Conservation (phyloP, 2,329 filamentous ascomycete species). For the Drechslerella dactyloides region DNA sequence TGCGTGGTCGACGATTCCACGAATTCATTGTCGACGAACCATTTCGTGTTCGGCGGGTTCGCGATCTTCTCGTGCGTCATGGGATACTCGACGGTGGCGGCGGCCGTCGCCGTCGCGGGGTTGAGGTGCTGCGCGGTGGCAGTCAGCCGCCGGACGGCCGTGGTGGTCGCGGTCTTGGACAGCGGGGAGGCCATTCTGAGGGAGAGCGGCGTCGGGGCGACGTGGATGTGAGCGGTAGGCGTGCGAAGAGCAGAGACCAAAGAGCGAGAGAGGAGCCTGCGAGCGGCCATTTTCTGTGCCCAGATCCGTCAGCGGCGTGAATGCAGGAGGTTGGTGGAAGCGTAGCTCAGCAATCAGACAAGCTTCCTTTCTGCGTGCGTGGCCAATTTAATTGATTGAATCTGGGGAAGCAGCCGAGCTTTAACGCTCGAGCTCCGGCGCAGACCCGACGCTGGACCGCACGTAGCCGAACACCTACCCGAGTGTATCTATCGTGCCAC, state of each 20-base stretch:
- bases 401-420: constrained; percentile 35
- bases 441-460: constrained; percentile 32
- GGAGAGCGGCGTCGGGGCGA: constrained; percentile 14
- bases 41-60: constrained; percentile 73
- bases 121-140: constrained; percentile 66
- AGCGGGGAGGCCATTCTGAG: constrained; percentile 39
- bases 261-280: constrained; percentile 51
- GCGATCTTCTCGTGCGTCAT: constrained; percentile 74
- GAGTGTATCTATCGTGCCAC: too few relatives aligned
- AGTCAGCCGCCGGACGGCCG: constrained; percentile 65
- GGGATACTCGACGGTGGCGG: constrained; percentile 67
- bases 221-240: constrained; percentile 17
- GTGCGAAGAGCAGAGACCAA: constrained; percentile 48
- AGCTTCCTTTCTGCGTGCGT: not conserved
- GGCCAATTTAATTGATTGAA: not conserved
- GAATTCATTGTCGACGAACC: constrained; percentile 83
- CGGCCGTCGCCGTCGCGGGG: constrained; percentile 60
- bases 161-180: constrained; percentile 36
- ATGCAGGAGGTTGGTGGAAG: constrained; percentile 37
- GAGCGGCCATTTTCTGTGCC: constrained; percentile 46
- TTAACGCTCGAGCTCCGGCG: constrained; percentile 13
- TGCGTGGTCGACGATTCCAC: constrained; percentile 70
- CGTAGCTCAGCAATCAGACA: not conserved
- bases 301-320: not conserved
- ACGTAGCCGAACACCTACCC: constrained; percentile 24